Evolutionary conservation across 2,329 filamentous ascomycete genomes (phyloP).

Genomic region (Cordyceps pruinosa): DNA sequence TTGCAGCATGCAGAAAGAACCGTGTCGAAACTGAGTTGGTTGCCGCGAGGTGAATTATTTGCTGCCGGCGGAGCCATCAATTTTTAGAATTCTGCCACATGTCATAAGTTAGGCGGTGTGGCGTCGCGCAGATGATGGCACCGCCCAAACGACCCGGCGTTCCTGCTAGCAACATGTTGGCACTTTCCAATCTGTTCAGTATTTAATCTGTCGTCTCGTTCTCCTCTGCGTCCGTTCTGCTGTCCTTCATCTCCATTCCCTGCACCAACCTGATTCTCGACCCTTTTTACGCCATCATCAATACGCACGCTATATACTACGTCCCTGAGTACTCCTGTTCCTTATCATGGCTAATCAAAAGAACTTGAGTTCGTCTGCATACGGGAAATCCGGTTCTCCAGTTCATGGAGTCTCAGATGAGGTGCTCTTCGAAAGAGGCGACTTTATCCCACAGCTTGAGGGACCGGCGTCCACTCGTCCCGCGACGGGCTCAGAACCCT

Average conservation of each 20-base stretch:
- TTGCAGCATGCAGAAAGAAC: not conserved
- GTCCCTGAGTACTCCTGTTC: not conserved
- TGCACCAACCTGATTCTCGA: not conserved
- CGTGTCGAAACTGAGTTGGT: not conserved
- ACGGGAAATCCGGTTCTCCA: not conserved
- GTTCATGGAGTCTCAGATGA: constrained; percentile 3
- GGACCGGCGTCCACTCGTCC: not conserved
- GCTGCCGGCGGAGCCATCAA: not conserved
- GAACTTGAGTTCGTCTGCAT: not conserved
- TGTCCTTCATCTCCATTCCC: not conserved
- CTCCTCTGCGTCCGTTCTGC: not conserved
- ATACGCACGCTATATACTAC: not conserved
- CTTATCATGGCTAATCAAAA: not conserved
- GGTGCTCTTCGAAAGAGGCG: constrained; percentile 7
- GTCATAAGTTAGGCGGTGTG: constrained; percentile 11
- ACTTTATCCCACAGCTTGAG: constrained; percentile 1
- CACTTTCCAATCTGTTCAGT: not conserved
- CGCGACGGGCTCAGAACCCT: not conserved
- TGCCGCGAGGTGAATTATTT: constrained; percentile 1
- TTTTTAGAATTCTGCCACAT: constrained; percentile 14
- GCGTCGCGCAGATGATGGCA: too few species aligned
- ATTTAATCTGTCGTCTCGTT: not conserved
- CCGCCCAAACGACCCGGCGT: too few species aligned
- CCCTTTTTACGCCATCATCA: not conserved
- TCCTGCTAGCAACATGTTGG: too few species aligned